Evolutionary conservation across 2,329 filamentous ascomycete species (phyloP).

Genomic region (Shiraia sp.): DNA sequence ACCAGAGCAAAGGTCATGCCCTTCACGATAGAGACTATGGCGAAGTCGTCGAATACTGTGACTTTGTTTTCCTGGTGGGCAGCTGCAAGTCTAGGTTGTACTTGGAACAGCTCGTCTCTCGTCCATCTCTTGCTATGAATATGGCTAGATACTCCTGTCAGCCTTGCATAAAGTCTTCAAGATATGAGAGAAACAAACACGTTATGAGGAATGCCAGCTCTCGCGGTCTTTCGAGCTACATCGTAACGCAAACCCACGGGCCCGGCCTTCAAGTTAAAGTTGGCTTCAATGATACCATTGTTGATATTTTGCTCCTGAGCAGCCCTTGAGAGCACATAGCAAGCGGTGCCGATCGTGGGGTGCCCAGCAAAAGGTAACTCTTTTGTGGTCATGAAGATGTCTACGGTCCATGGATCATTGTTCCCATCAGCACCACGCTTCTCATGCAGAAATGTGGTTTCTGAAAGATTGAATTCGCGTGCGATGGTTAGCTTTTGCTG

Average conservation of each 20-base stretch:
- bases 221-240: slow-evolving; percentile 51
- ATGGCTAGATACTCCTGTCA: slow-evolving; percentile 17
- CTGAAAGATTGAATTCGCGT: slow-evolving; percentile 61
- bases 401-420: slow-evolving; percentile 48
- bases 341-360: slow-evolving; percentile 60
- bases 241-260: slow-evolving; percentile 49
- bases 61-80: slow-evolving; percentile 16
- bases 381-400: slow-evolving; percentile 57
- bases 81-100: slow-evolving; percentile 43
- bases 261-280: slow-evolving; percentile 51
- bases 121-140: slow-evolving; percentile 30
- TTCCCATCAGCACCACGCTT: slow-evolving; percentile 16
- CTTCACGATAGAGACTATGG: slow-evolving; percentile 61
- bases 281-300: slow-evolving; percentile 36
- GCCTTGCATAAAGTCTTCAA: neutral
- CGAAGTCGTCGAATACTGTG: slow-evolving; percentile 24
- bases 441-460: slow-evolving; percentile 60
- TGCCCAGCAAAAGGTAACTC: slow-evolving; percentile 64
- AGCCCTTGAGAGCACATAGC: slow-evolving; percentile 48
- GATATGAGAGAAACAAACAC: slow-evolving; percentile 47
- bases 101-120: slow-evolving; percentile 26
- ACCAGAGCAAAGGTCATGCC: slow-evolving; percentile 76
- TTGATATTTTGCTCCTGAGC: slow-evolving; percentile 20
- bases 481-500: slow-evolving; percentile 59
- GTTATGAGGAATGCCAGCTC: slow-evolving; percentile 68